Evolutionary conservation across 345 rosid genomes (phyloP).

Genomic region (Bruguiera gymnorhiza): DNA sequence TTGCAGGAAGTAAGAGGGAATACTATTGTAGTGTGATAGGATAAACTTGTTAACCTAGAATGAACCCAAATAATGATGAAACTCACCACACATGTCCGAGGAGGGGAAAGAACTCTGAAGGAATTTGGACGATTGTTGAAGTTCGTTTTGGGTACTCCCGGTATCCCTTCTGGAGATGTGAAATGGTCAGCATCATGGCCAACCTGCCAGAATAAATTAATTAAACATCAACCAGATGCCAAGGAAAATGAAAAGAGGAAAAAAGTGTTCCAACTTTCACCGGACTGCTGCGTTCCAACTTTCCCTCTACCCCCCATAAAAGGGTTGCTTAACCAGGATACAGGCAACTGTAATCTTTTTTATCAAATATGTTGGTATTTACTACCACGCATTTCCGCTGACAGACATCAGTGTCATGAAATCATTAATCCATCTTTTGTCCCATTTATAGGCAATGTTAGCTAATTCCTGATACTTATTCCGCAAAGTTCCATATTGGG

Average conservation of each 20-base stretch:
- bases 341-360: no score
- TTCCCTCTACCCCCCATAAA: background rate
- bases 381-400: no score
- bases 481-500: no score
- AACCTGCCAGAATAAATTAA: slow-evolving; percentile 42
- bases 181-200: slow-evolving; percentile 66
- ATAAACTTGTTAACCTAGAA: background rate
- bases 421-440: no score
- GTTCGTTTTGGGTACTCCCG: slow-evolving; percentile 75
- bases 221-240: no score
- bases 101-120: slow-evolving; percentile 58
- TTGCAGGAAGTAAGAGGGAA: background rate
- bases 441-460: no score
- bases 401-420: no score
- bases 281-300: background rate
- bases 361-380: no score
- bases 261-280: no score
- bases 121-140: slow-evolving; percentile 81
- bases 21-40: background rate
- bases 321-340: no score
- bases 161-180: slow-evolving; percentile 69
- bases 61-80: slow-evolving; percentile 5
- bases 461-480: no score
- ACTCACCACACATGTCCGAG: slow-evolving; percentile 66
- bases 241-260: no score